A percentile compares a stretch with the other conserved stretches of the same genome.
phyloP scores from a whole-genome alignment of 305 asterid species.

The Fraxinus ornus region DNA sequence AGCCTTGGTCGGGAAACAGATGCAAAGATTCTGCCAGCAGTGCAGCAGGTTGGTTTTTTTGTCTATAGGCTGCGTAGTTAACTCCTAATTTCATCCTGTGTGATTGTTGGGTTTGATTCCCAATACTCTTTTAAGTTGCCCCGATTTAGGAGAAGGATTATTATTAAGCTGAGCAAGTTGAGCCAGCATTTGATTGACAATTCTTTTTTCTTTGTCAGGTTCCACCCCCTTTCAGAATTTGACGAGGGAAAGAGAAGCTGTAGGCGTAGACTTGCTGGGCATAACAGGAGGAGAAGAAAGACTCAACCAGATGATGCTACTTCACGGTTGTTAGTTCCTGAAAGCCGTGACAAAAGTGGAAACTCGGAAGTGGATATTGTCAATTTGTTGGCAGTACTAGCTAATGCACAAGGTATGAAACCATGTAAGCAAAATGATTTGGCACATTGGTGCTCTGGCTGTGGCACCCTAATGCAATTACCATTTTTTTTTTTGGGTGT shows the following conservation, averaged over 20 bases:
- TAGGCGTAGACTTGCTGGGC: constrained; percentile 96
- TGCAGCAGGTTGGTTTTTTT: constrained; percentile 50
- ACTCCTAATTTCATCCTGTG: background rate
- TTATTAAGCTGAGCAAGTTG: background rate
- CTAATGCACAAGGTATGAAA: constrained; percentile 61
- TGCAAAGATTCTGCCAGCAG: constrained; percentile 94
- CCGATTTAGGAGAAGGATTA: constrained; percentile 8
- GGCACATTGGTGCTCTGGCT: constrained; percentile 16
- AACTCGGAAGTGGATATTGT: constrained; percentile 49
- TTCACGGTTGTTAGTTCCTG: constrained; percentile 43
- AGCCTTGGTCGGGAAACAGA: constrained; percentile 66
- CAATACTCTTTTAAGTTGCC: background rate
- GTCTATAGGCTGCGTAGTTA: background rate
- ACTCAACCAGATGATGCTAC: constrained; percentile 70
- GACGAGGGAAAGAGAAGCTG: constrained; percentile 98
- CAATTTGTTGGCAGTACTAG: constrained; percentile 60
- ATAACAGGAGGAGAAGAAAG: constrained; percentile 94
- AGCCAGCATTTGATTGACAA: constrained; percentile 20
- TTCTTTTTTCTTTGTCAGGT: constrained; percentile 50
- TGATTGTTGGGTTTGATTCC: background rate
- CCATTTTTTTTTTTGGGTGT: background rate
- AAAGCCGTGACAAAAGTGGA: constrained; percentile 37
- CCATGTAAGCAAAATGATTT: constrained; percentile 8
- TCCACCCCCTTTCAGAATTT: constrained; percentile 85
- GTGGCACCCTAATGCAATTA: background rate